A percentile compares a stretch with the other conserved stretches of the same genome.
Conservation (phyloP, 2,329 filamentous ascomycete genomes). For the Curvularia lunata region DNA sequence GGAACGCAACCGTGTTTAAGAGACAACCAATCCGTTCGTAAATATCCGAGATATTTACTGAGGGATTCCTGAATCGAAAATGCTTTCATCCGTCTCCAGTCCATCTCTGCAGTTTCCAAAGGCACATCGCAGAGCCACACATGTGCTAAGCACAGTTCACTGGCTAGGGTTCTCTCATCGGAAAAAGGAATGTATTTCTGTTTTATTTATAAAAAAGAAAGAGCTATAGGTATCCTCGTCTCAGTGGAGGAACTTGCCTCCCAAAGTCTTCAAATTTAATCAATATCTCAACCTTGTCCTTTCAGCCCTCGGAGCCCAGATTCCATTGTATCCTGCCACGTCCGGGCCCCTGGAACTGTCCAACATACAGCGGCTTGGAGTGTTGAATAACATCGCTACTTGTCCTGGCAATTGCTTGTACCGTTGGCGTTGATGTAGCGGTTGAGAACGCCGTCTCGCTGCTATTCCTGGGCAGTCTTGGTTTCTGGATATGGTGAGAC, state of each 20-base stretch:
- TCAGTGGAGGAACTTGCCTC: background rate
- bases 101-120: background rate
- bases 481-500: constrained; percentile 29
- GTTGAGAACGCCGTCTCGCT: constrained; percentile 30
- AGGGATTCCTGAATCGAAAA: background rate
- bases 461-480: constrained; percentile 27
- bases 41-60: background rate
- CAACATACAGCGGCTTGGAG: constrained; percentile 36
- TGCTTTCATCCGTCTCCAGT: background rate
- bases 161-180: background rate
- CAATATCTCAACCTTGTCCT: background rate
- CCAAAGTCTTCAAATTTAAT: background rate
- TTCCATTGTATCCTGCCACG: constrained; percentile 44
- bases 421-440: constrained; percentile 16
- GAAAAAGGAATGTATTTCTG: background rate
- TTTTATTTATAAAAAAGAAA: background rate
- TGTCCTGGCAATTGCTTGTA: constrained; percentile 26
- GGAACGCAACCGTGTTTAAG: background rate
- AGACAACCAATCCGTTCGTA: background rate
- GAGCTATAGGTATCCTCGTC: background rate
- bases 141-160: background rate
- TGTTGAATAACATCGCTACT: constrained; percentile 39
- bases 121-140: background rate
- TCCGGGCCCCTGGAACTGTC: constrained; percentile 21
- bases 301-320: constrained; percentile 39